Percentiles rank a stretch among this genome's conserved stretches.
These are phyloP conservation scores for Rhizopogon salebrosus DNA, from an alignment of 768 basidiomycete genomes.

Conservation along the genomic window DNA sequence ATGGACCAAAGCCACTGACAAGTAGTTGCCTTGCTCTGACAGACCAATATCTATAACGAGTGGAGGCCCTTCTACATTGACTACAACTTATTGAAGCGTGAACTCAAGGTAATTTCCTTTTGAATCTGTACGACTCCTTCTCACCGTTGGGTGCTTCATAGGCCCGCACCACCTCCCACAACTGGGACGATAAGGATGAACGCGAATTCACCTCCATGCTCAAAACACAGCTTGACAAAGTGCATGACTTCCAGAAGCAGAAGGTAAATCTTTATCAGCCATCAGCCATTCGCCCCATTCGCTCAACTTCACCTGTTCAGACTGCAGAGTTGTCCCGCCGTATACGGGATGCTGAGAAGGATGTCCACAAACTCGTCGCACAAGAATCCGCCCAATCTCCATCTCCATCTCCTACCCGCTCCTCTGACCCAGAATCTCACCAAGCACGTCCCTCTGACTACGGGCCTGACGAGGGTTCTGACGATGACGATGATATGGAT, in stretches of 20 bases:
- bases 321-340: conserved; percentile 77
- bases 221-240: conserved; percentile 86
- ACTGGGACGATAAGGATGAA: conserved; percentile 80
- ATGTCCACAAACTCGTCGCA: conserved; percentile 72
- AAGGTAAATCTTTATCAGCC: conserved; percentile 56
- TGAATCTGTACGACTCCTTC: not conserved
- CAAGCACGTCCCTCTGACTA: conserved; percentile 37
- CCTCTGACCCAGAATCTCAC: conserved; percentile 55
- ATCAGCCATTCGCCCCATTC: not conserved
- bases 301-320: conserved; percentile 30
- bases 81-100: conserved; percentile 85
- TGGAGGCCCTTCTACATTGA: conserved; percentile 90
- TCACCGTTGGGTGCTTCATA: conserved; percentile 10
- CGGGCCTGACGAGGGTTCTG: conserved; percentile 64
- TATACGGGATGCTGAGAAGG: conserved; percentile 77
- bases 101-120: conserved; percentile 62
- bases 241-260: conserved; percentile 86
- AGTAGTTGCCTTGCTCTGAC: not conserved
- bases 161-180: conserved; percentile 46
- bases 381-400: conserved; percentile 35
- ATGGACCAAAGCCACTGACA: not conserved
- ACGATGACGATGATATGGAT: conserved; percentile 43
- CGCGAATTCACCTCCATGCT: conserved; percentile 74
- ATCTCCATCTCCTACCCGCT: conserved; percentile 16
- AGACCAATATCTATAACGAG: conserved; percentile 85